Percentiles rank a stretch among this genome's conserved stretches.
phyloP scores from a whole-genome alignment of 2,329 filamentous ascomycete species.

The Monilinia fructigena region DNA sequence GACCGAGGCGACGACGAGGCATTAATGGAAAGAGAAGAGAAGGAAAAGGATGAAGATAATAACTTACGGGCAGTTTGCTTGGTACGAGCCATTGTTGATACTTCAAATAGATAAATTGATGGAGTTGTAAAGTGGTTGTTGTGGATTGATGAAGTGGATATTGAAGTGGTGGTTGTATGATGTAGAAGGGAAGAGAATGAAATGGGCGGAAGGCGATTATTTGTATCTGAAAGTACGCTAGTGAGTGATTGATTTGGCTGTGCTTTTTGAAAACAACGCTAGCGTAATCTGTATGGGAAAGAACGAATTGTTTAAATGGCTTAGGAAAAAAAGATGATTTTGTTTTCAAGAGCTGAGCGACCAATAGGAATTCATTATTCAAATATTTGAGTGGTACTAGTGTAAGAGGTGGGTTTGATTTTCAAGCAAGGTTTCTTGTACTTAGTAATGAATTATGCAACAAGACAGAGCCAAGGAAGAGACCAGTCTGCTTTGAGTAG shows the following conservation, averaged over 20 bases:
- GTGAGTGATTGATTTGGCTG: constrained; percentile 33
- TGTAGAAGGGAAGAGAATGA: constrained; percentile 35
- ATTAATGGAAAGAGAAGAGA: background rate
- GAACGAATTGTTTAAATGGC: constrained; percentile 7
- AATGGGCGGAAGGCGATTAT: constrained; percentile 38
- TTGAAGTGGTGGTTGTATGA: constrained; percentile 35
- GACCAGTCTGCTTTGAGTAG: too few species aligned
- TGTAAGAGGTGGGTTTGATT: background rate
- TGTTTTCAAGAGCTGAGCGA: constrained; percentile 6
- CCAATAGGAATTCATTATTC: constrained; percentile 28
- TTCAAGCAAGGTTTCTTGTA: background rate
- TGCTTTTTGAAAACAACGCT: constrained; percentile 18
- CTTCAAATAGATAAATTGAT: constrained; percentile 20
- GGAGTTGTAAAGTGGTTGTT: constrained; percentile 26
- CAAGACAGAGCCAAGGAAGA: too few species aligned
- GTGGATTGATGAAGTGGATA: constrained; percentile 28
- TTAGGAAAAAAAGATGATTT: constrained; percentile 16
- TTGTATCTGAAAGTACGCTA: constrained; percentile 38
- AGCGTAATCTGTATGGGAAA: constrained; percentile 4
- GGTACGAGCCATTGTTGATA: constrained; percentile 43
- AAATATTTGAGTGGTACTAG: background rate
- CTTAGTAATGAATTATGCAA: too few species aligned
- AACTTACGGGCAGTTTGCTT: constrained; percentile 36
- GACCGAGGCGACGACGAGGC: constrained; percentile 29
- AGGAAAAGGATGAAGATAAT: background rate